These are phyloP conservation scores for Spatholobus suberectus DNA, from an alignment of 306 rosid genomes.

Conservation along the genomic window DNA sequence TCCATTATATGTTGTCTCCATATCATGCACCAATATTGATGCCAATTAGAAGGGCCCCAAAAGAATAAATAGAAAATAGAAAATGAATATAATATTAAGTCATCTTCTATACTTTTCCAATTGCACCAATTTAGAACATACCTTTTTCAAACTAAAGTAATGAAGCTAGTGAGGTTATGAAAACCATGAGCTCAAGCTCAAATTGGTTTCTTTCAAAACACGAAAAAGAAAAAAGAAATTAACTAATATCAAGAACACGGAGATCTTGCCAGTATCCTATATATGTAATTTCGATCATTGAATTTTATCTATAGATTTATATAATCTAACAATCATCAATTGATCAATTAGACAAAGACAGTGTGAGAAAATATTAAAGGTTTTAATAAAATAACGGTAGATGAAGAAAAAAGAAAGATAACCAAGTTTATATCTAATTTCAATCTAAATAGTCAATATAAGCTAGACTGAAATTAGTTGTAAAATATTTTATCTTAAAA, in stretches of 20 bases:
- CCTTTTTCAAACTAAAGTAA: conserved; percentile 13
- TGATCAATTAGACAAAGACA: background rate
- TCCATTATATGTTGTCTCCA: conserved; percentile 57
- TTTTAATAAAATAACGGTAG: background rate
- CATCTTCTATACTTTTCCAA: conserved; percentile 21
- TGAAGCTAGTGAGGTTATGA: background rate
- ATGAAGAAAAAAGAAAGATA: background rate
- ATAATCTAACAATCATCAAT: background rate
- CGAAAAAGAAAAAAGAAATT: too few species aligned
- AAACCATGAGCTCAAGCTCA: background rate
- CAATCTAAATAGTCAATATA: background rate
- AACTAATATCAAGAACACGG: background rate
- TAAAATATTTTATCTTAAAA: background rate
- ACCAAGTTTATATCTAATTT: background rate
- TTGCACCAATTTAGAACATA: conserved; percentile 22
- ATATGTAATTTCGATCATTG: background rate
- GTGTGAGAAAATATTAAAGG: background rate
- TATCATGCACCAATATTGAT: conserved; percentile 39
- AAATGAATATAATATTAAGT: background rate
- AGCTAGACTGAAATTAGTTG: background rate
- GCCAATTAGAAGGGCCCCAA: background rate
- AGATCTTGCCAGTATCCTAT: background rate
- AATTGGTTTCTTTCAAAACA: background rate
- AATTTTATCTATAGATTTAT: background rate
- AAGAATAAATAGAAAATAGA: background rate